Conservation (phyloP, 2,329 filamentous ascomycete genomes). For the Laburnicola sp. region DNA sequence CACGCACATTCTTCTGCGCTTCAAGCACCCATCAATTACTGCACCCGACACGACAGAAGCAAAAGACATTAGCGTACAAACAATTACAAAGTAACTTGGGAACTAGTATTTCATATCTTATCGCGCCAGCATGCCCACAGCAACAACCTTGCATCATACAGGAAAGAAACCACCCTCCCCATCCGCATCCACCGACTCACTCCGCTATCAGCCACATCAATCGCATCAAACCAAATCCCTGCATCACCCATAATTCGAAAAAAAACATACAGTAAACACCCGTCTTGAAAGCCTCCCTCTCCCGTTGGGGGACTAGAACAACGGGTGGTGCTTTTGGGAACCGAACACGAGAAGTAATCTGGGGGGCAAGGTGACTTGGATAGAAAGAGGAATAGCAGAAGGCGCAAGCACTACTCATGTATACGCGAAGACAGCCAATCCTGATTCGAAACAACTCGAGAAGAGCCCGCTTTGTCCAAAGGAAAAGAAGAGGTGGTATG, state of each 20-base stretch:
- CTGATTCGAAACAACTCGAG: constrained; percentile 18
- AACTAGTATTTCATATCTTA: constrained; percentile 5
- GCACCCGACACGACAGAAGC: no score
- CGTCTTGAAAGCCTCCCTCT: constrained; percentile 13
- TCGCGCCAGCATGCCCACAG: constrained; percentile 5
- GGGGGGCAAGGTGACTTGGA: background rate
- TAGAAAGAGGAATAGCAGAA: constrained; percentile 13
- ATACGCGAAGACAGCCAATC: constrained; percentile 35
- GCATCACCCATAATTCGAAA: constrained; percentile 5
- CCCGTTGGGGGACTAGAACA: constrained; percentile 9
- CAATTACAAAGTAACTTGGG: no score
- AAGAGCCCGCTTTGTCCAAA: constrained; percentile 24
- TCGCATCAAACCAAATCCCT: background rate
- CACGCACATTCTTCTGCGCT: no score
- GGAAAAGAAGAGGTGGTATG: constrained; percentile 40
- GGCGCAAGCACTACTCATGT: constrained; percentile 20
- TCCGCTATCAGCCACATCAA: background rate
- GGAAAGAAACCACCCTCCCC: background rate
- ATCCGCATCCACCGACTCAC: background rate
- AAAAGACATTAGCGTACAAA: no score
- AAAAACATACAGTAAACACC: constrained; percentile 23
- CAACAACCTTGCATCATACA: constrained; percentile 6
- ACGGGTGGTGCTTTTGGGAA: constrained; percentile 25
- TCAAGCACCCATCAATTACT: no score
- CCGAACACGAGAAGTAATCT: constrained; percentile 12